phyloP scores from a whole-genome alignment of 352 stramenopile genomes.

The Peronospora belbahrii region DNA sequence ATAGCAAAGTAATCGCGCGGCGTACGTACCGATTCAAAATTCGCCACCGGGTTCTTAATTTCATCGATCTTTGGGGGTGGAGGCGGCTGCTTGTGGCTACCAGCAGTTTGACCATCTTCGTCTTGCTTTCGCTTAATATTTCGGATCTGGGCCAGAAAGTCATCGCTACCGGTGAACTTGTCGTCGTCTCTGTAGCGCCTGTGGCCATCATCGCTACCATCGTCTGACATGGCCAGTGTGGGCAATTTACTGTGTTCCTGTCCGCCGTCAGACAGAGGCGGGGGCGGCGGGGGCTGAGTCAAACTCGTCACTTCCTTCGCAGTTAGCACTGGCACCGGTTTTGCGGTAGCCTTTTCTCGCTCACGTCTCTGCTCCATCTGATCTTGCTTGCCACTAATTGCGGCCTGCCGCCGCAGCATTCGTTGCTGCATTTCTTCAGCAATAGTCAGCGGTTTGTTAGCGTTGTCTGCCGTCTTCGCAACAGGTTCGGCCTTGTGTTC shows the following conservation, averaged over 20 bases:
- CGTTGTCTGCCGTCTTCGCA: constrained; percentile 26
- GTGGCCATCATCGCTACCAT: constrained; percentile 50
- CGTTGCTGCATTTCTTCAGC: constrained; percentile 78
- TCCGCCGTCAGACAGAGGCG: constrained; percentile 40
- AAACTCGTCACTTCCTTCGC: constrained; percentile 68
- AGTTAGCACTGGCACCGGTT: constrained; percentile 68
- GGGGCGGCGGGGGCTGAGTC: constrained; percentile 29
- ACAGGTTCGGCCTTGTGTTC: constrained; percentile 26
- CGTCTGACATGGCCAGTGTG: constrained; percentile 76
- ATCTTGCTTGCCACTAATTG: constrained; percentile 80
- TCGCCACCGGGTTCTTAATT: constrained; percentile 41
- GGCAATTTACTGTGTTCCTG: constrained; percentile 47
- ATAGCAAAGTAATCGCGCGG: background rate
- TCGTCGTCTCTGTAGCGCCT: constrained; percentile 37
- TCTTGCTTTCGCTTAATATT: constrained; percentile 83
- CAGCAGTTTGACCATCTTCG: constrained; percentile 23
- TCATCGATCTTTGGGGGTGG: constrained; percentile 44
- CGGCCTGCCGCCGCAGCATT: constrained; percentile 65
- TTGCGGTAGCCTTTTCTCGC: constrained; percentile 50
- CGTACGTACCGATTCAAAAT: constrained; percentile 49
- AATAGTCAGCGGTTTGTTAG: constrained; percentile 58
- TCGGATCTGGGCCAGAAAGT: constrained; percentile 71
- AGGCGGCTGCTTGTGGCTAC: constrained; percentile 15
- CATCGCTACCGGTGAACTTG: constrained; percentile 69
- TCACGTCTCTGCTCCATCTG: constrained; percentile 73